Evolutionary conservation across 495 filamentous ascomycete genomes (phyloP), one percentile per base, ranked within the genome.

Genomic region (Cercophora sp.): DNA sequence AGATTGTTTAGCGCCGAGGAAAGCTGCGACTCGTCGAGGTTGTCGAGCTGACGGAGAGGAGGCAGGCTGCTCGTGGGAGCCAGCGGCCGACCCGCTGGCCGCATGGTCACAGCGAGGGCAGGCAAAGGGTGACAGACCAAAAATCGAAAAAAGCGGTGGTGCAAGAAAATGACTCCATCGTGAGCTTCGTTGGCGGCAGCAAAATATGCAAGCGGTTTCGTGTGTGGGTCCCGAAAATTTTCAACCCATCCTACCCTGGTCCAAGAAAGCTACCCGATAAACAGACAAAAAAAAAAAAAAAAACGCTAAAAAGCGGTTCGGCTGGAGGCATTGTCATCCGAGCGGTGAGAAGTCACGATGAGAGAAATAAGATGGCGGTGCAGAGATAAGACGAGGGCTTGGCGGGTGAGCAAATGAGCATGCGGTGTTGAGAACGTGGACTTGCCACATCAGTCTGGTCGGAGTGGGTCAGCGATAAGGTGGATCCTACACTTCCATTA

Each of bases 11-110:
- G 25, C 11, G 60, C 62, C 20, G 31, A 34, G 22, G 58, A 54
- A 13, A 67, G 36, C 11, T 46, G 41, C 0, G 48, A 37, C 11
- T 32, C 48, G n/a, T 35, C 32, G 35, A 63, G 51, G 0, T 46
- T 43, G 36, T 50, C 34, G 15, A 53, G 44, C 16, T 56, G 61
- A 29, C 51, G 57, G 22, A 59, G 50, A 25, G 48, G 51, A 4
- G 64, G 61, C 40, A 67, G 40, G 50, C 64, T 63, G 61, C 52
- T 61, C 29, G 64, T 60, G 8, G 64, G 64, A 57, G 62, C 56
- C 55, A 46, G 51, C 20, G 50, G 50, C 5, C 40, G 40, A 15
- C 50, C 50, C 20, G 40, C 40, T 43, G 20, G 40, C 22, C 40
- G 5, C 40, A 43, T 43, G 15, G 20, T 43, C 3, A 11, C 40